phyloP scores from a whole-genome alignment of 169 alveolate species.

The Eimeria zaria region DNA sequence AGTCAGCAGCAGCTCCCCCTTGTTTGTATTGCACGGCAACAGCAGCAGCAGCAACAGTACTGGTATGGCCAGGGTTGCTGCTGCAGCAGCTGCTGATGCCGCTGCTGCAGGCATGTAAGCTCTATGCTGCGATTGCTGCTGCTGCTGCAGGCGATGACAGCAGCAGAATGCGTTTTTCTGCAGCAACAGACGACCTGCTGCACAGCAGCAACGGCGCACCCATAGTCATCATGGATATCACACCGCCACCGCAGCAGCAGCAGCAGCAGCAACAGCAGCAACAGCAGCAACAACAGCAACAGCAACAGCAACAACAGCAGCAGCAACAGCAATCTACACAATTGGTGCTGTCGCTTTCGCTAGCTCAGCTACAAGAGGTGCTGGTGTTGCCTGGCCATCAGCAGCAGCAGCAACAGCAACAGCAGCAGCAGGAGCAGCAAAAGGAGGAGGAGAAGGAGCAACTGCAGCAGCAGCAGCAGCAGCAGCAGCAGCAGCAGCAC shows the following conservation, averaged over 20 bases:
- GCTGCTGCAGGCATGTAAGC: too few species aligned
- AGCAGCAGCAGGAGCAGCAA: constrained; percentile 6
- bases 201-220: not conserved
- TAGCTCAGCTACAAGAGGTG: too few species aligned
- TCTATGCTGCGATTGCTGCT: too few species aligned
- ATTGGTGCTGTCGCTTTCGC: too few species aligned
- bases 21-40: not conserved
- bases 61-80: not conserved
- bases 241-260: not conserved
- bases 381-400: not conserved
- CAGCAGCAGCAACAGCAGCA: constrained; percentile 25
- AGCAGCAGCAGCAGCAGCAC: not conserved
- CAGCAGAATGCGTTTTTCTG: not conserved
- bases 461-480: not conserved
- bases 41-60: constrained; percentile 30
- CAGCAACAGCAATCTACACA: too few species aligned
- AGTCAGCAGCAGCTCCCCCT: too few species aligned
- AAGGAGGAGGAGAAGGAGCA: not conserved
- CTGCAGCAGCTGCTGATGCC: constrained; percentile 25
- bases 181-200: not conserved
- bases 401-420: not conserved
- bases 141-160: constrained; percentile 29
- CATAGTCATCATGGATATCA: not conserved
- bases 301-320: constrained; percentile 18
- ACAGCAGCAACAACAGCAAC: constrained; percentile 11